Evolutionary conservation across 2,329 filamentous ascomycete genomes (phyloP).

Genomic region (Claviceps pusilla): DNA sequence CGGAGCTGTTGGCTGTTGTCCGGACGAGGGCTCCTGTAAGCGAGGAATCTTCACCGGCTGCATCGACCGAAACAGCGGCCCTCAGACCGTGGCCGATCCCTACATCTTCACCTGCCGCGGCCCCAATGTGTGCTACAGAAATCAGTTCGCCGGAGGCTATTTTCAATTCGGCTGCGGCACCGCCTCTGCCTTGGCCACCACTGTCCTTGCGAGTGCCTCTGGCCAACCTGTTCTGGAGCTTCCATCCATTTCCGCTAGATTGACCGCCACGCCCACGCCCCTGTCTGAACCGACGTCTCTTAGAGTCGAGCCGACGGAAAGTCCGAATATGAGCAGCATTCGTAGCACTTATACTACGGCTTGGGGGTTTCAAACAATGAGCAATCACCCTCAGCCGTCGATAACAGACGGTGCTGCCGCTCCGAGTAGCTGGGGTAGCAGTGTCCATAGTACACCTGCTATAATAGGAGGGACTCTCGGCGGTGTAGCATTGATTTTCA

Average conservation of each 20-base stretch:
- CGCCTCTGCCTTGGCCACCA: constrained; percentile 31
- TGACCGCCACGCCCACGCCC: constrained; percentile 24
- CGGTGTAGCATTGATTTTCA: constrained; percentile 31
- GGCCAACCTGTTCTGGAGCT: constrained; percentile 23
- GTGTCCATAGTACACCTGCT: constrained; percentile 26
- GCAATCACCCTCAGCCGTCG: constrained; percentile 6
- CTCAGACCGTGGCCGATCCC: constrained; percentile 37
- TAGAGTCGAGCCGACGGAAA: constrained; percentile 12
- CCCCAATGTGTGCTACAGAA: constrained; percentile 37
- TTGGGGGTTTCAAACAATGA: not conserved
- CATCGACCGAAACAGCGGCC: constrained; percentile 34
- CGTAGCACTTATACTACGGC: not conserved
- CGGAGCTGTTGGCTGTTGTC: constrained; percentile 41
- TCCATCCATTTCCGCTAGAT: constrained; percentile 23
- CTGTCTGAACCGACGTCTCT: constrained; percentile 28
- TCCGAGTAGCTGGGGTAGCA: constrained; percentile 14
- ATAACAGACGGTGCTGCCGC: constrained; percentile 12
- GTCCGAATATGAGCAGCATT: constrained; percentile 2
- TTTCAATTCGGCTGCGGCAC: constrained; percentile 42
- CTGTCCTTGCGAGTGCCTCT: constrained; percentile 30
- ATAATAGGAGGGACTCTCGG: constrained; percentile 41
- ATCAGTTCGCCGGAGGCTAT: constrained; percentile 38
- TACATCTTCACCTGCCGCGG: constrained; percentile 42
- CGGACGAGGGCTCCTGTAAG: constrained; percentile 34
- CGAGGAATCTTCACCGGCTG: constrained; percentile 43